Evolutionary conservation across 768 basidiomycete genomes (phyloP).

Genomic region (Myochromella boudieri): DNA sequence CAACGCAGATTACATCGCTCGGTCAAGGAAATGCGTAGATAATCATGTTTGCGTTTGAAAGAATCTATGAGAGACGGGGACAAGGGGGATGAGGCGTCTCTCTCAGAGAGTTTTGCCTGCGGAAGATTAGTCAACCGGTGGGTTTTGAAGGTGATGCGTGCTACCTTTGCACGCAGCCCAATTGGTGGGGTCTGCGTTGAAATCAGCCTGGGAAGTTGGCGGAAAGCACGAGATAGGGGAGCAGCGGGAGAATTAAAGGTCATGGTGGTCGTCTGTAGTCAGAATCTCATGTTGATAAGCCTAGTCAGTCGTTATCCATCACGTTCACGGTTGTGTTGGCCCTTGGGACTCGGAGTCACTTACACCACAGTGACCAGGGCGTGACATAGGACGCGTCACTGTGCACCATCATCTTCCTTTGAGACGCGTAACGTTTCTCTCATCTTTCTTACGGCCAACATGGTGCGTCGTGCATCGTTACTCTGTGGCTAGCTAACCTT

Average conservation of each 20-base stretch:
- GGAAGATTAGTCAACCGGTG: constrained; percentile 2
- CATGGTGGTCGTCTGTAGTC: constrained; percentile 7
- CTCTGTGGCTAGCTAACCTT: constrained; percentile 11
- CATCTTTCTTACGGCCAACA: constrained; percentile 26
- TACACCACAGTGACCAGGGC: constrained; percentile 20
- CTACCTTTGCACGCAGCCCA: constrained; percentile 21
- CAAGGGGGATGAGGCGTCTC: constrained; percentile 48
- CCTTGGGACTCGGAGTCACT: no score
- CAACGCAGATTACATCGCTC: constrained; percentile 89
- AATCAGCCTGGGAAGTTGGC: constrained; percentile 9
- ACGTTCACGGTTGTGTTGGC: background rate
- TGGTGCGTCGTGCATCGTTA: constrained; percentile 31
- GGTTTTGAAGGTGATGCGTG: background rate
- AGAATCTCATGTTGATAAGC: constrained; percentile 3
- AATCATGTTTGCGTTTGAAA: constrained; percentile 72
- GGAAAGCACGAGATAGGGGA: background rate
- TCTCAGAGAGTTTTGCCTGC: constrained; percentile 55
- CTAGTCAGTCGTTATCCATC: background rate
- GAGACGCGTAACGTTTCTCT: no score
- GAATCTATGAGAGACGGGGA: constrained; percentile 63
- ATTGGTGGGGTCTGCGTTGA: constrained; percentile 11
- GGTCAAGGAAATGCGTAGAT: constrained; percentile 85
- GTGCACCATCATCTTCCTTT: constrained; percentile 6
- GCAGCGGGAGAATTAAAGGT: background rate
- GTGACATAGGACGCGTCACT: constrained; percentile 47